Evolutionary conservation across 768 basidiomycete species (phyloP).

Genomic region (Coprinopsis sp.): DNA sequence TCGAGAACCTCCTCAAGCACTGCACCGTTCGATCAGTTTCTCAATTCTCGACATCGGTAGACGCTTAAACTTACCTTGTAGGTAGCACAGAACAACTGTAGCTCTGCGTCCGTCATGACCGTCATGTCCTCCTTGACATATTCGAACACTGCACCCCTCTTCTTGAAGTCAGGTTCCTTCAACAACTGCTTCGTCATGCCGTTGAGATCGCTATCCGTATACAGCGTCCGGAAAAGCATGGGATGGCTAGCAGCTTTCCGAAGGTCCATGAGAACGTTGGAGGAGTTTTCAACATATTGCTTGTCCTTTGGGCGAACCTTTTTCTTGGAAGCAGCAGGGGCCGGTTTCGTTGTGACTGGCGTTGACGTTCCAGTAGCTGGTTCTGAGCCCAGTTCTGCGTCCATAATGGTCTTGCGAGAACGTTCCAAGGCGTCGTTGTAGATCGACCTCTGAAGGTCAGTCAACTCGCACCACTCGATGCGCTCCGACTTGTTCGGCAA

Average conservation of each 20-base stretch:
- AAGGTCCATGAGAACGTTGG: constrained; percentile 96
- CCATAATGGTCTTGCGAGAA: constrained; percentile 75
- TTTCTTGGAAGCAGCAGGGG: constrained; percentile 40
- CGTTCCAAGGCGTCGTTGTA: constrained; percentile 84
- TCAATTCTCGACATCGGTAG: background rate
- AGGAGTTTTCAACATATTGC: constrained; percentile 71
- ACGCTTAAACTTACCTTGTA: constrained; percentile 63
- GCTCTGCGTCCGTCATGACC: constrained; percentile 96
- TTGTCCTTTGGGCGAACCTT: constrained; percentile 54
- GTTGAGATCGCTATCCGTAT: constrained; percentile 70
- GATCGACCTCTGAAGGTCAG: constrained; percentile 70
- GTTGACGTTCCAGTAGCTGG: constrained; percentile 21
- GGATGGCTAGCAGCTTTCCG: constrained; percentile 96
- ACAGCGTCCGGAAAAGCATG: constrained; percentile 87
- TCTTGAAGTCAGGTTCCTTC: constrained; percentile 90
- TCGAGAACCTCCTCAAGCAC: constrained; percentile 72
- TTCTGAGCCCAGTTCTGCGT: constrained; percentile 25
- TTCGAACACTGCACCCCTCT: constrained; percentile 71
- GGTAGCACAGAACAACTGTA: constrained; percentile 78
- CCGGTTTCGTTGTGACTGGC: constrained; percentile 22
- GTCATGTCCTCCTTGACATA: constrained; percentile 96
- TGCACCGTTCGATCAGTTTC: constrained; percentile 19
- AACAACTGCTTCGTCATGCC: constrained; percentile 77
- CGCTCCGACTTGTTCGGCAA: constrained; percentile 90
- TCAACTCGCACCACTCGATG: constrained; percentile 96